phyloP scores from a whole-genome alignment of 306 rosid species.

The Mucuna pruriens region DNA sequence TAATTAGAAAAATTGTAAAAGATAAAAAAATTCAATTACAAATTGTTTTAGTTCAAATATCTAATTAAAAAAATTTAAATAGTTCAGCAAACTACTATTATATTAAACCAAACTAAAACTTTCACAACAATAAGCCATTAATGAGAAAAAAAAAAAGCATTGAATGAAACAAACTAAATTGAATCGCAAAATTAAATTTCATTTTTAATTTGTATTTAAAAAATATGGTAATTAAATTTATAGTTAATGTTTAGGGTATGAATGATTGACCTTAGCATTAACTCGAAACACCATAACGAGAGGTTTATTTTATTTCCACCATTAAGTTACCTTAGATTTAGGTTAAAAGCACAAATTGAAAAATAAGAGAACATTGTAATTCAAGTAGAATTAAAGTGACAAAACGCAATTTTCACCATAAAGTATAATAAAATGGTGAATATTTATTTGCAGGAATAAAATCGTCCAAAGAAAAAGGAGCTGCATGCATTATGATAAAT shows the following conservation, averaged over 20 bases:
- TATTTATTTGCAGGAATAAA: neutral
- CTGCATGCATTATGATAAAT: no score
- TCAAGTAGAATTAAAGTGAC: neutral
- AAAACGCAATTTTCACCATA: neutral
- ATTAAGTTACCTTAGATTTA: neutral
- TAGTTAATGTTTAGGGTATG: neutral
- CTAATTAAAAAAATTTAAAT: no score
- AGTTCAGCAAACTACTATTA: no score
- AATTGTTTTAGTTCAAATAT: no score
- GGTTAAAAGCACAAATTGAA: constrained; percentile 2
- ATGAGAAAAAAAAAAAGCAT: neutral
- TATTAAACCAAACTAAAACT: neutral
- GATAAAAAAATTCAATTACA: no score
- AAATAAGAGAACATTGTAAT: neutral
- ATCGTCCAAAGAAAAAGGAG: neutral
- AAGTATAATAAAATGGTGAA: neutral
- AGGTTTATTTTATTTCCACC: neutral
- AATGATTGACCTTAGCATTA: neutral
- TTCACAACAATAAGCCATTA: neutral
- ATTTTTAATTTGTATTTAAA: neutral
- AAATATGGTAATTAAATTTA: neutral
- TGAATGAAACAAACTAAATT: neutral
- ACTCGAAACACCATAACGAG: neutral
- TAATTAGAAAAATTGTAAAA: no score
- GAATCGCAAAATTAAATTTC: neutral